phyloP scores from a whole-genome alignment of 1,284 basidiomycete species.

The Phlebopus sp. region DNA sequence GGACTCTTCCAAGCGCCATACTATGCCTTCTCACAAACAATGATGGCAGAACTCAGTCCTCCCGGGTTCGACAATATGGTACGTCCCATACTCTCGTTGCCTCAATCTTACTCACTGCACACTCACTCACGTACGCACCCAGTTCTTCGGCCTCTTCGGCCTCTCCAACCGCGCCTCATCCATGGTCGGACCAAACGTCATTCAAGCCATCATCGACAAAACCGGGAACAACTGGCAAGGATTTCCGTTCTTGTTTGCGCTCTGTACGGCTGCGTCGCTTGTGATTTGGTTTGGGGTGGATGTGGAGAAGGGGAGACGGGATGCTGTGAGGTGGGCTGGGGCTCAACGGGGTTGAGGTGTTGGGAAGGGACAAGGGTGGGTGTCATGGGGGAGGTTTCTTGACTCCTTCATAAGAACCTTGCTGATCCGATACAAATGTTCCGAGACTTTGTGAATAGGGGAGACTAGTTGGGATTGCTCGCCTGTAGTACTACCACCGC shows the following conservation, averaged over 20 bases:
- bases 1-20: constrained; percentile 77
- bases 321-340: constrained; percentile 63
- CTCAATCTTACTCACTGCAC: neutral
- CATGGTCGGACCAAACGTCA: constrained; percentile 77
- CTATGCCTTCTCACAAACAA: constrained; percentile 82
- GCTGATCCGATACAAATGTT: too few relatives aligned
- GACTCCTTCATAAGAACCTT: too few relatives aligned
- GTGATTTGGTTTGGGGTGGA: constrained; percentile 76
- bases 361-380: too few relatives aligned
- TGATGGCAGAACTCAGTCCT: constrained; percentile 84
- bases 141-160: constrained; percentile 83
- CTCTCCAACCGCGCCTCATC: constrained; percentile 80
- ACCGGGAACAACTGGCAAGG: constrained; percentile 11
- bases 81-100: constrained; percentile 4
- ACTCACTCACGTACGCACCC: neutral
- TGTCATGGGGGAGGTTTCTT: too few relatives aligned
- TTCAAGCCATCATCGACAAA: constrained; percentile 75
- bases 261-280: constrained; percentile 61
- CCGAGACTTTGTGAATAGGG: too few relatives aligned
- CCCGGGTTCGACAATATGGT: constrained; percentile 84
- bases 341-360: constrained; percentile 24
- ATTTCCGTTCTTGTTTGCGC: constrained; percentile 79
- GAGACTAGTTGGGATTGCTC: too few relatives aligned
- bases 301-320: constrained; percentile 61
- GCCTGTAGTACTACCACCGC: too few relatives aligned